Evolutionary conservation across 495 filamentous ascomycete species (phyloP), one percentile per base, ranked within the genome.

Genomic region (Neurospora sp.): DNA sequence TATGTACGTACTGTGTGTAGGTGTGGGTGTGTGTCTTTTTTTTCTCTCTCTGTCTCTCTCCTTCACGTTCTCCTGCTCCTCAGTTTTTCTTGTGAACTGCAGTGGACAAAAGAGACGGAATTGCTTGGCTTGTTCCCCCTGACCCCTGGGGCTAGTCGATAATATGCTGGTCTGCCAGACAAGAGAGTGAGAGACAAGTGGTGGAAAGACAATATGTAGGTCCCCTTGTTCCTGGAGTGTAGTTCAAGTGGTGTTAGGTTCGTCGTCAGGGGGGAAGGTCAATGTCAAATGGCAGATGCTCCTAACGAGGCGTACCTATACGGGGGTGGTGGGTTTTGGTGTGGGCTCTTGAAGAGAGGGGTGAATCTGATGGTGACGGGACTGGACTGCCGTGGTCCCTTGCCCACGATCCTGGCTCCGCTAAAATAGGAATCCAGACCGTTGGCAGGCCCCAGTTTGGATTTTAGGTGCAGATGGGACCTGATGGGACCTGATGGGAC

Each of bases 331-430:
- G 54, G 54, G 27, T 35, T 62, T 62, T 66, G 27, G 27, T 31
- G 54, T 66, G 54, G 54, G 54, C 14, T 62, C 27, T 18, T 31
- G 27, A 7, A 35, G 54, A 66, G 54, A 35, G 54, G 54, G 54
- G 54, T 66, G 27, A 66, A 27, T 60, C 23, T 14, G 49, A 60
- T 31, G 49, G 49, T 60, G 49, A 60, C 23, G 16, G 49, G 70
- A 72, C 69, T 69, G 27, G 27, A 31, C 27, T 31, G 27, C 27
- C 27, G 27, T 31, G 76, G 72, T 76, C 75, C 69, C 75, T 76
- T 76, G 72, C 73, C 73, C 76, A 74, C 72, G 71, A 79, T 79
- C 77, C 72, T 72, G 78, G 60, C 72, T 70, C 71, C 73, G 71
- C 70, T 72, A 72, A 73, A 72, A 66, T 66, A 66, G 54, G 54